These are phyloP conservation scores for Solanum aculeatissimum DNA, from an alignment of 305 asterid genomes.

Conservation along the genomic window DNA sequence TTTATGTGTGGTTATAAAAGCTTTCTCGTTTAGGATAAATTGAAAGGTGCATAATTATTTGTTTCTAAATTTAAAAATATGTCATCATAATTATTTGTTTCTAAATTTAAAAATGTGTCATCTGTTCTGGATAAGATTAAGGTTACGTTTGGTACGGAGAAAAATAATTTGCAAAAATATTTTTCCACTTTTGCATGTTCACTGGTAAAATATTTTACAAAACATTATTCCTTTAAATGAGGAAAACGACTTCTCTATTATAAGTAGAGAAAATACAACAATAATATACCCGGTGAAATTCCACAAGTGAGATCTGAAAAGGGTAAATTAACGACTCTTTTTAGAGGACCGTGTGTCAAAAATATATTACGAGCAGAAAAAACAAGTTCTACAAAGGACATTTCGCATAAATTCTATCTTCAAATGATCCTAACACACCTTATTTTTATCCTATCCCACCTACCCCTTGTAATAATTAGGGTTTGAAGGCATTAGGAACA, in stretches of 20 bases:
- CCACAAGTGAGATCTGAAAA: no score
- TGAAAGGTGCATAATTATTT: background rate
- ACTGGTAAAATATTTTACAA: accelerated
- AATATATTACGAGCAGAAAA: background rate
- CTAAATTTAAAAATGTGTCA: background rate
- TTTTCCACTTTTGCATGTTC: background rate
- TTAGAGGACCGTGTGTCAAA: no score
- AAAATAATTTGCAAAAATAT: background rate
- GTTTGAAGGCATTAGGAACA: background rate
- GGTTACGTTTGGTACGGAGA: background rate
- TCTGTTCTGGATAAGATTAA: background rate
- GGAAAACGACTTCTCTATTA: no score
- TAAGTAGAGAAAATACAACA: no score
- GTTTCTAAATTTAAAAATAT: background rate
- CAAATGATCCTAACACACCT: background rate
- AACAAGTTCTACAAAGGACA: accelerated
- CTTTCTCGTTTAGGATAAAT: no score
- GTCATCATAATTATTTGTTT: background rate
- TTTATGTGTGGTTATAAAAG: no score
- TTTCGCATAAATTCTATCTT: background rate
- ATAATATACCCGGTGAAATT: no score
- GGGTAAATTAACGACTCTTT: no score
- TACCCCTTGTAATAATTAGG: background rate
- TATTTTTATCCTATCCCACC: background rate
- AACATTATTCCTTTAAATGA: background rate